Evolutionary conservation across 108 stramenopile species (phyloP), one percentile per base, ranked within the genome.

Genomic region (Skeletonema menzelii): DNA sequence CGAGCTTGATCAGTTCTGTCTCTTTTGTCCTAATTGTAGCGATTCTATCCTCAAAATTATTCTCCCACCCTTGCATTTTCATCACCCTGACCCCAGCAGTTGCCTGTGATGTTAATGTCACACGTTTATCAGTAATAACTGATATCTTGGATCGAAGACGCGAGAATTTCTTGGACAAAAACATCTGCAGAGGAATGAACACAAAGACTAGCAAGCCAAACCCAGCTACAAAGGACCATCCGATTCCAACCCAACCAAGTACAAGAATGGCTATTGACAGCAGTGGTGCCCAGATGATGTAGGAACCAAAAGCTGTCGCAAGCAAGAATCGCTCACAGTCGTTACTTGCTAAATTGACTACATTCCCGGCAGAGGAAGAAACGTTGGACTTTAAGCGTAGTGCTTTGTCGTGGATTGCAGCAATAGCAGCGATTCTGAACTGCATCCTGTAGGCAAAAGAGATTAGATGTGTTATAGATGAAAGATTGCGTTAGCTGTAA

Each of bases 1-100:
- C 95, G 37, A 70, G 64, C 31, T 72, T 59, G 20, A 98, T 88
- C 67, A 89, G 82, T 4, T 77, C 59, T 3, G 88, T 67, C 69
- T 98, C 96, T 20, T 76, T 49, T n/a, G 59, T 42, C 40, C 97
- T 80, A 24, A 90, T 79, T 0, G 53, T 35, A 35, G 65, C 56
- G 63, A 96, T 94, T 40, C 92, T 82, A 14, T 87, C 69, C 57
- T 79, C 66, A 69, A 94, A 94, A 26, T 82, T 73, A 2, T 74
- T 56, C 77, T 96, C 95, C 80, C 86, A 93, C 0, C 88, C 93
- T 26, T 62, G 67, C 90, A 93, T 90, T 65, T 96, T 96, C 85
- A 94, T 88, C 14, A 93, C 84, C 4, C 95, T 83, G 17, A 83
- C 85, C 8, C 97, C 97, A 27, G 82, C 69, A 12, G 96, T 83